Evolutionary conservation across 1,284 basidiomycete species (phyloP), one percentile per base, ranked within the genome.

Genomic region (Marasmius oreades): DNA sequence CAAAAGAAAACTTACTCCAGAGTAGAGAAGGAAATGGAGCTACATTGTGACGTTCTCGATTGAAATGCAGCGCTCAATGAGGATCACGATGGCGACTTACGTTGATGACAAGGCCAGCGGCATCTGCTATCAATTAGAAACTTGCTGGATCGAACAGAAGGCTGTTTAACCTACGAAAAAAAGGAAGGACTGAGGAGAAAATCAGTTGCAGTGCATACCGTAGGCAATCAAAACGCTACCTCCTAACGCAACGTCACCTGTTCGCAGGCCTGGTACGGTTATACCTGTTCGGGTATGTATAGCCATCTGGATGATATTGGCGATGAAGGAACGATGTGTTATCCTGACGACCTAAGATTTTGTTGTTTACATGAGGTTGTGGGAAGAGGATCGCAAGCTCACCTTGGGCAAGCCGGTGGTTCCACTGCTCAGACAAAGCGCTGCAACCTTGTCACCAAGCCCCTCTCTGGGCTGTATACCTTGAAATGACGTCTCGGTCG

Each of bases 401-500:
- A 57, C 61, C 55, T 60, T 61, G 18, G 54, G 54, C 18, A n/a
- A 11, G 39, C 63, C 63, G n/a, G 63, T 64, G 10, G 63, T 64
- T 6, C 85, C 86, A 55, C 78, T 82, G 5, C 81, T 84, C 66
- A 86, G 84, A 55, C 73, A 78, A 50, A 86, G 67, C 57, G 86
- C 76, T 2, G 86, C 86, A 1, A 86, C 62, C 63, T 81, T 61
- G 23, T 50, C 57, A 20, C 26, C 44, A 48, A 56, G 18, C 39
- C 57, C 37, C 61, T 64, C 46, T 87, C 70, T 52, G 47, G 39
- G 20, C 23, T 60, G 22, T 52, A 63, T 56, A 70, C 70, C 51
- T 59, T 52, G 52, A 69, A 70, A 54, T 56, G 58, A 24, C 36
- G 44, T 10, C 18, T 45, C 14, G 2, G 23, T 44, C 12, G 22